Base-by-base conservation (phyloP, 257 asterid genomes). In the Nicotiana attenuata region DNA sequence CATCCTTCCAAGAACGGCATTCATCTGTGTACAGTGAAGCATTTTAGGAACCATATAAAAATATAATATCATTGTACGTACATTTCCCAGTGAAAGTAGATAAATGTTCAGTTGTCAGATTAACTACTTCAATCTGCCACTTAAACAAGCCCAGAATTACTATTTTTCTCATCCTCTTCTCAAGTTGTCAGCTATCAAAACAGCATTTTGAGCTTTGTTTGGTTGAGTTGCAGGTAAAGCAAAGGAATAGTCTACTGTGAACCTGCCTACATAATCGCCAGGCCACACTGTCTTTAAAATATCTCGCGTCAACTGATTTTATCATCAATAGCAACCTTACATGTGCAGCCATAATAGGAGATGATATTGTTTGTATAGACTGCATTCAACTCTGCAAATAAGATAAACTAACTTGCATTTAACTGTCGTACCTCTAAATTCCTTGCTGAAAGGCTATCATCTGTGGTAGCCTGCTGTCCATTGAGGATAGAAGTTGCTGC, bases 1-100 rank as follows among this genome's bases (percentile, higher is more conserved):
- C 96, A 96, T 91, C 87, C 92, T 90, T 82, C 93, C 98, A 71
- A 96, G 94, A 87, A 93, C 97, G 65, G 97, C 92, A 85, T 94
- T 94, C 97, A 93, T 94, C 99, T 94, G 76, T 76, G 59, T 79
- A 82, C 81, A 33, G 47, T 64, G 84, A 53, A 83, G 65, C 31
- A 73, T 82, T 81, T 85, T 82, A 76, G 69, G 77, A 56, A 45
- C 65, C 16, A 50, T 80, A 10, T 10, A 52, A 65, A 80, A 52
- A 7, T 69, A 69, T 73, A 66, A 22, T 68, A 77, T 38, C 65
- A 19, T 64, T 75, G 56, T 8, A 17, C 5, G 26, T 20, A 65
- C 53, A 57, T 50, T 50, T 29, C 59, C 63, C 22, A 67, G 16
- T 16, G 53, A 52, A 67, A 73, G 31, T 66, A 56, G 11, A 57